Conservation (phyloP, 78 protist genomes). For the Trichosphaerium sp. region DNA sequence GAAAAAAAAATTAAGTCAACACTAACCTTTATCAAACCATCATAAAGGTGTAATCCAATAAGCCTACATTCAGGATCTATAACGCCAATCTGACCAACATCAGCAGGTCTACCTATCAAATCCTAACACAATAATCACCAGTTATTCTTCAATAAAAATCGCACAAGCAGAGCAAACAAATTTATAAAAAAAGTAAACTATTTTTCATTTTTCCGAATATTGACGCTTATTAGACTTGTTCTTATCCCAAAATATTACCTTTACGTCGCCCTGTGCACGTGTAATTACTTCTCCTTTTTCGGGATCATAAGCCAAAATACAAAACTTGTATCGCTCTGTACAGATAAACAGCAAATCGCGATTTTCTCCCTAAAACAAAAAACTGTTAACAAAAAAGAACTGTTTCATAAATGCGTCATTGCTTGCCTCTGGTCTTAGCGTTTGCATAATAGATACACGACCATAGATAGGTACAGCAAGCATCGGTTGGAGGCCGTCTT, state of each 20-base stretch:
- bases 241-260: too few species aligned
- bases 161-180: too few species aligned
- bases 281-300: slow-evolving; percentile 43
- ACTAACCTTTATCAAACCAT: slow-evolving; percentile 20
- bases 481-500: slow-evolving; percentile 52
- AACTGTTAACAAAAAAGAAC: neutral
- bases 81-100: slow-evolving; percentile 29
- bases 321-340: slow-evolving; percentile 48
- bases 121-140: too few species aligned
- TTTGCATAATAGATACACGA: slow-evolving; percentile 24
- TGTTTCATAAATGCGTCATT: neutral
- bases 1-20: neutral
- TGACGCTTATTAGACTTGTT: too few species aligned
- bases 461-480: slow-evolving; percentile 61
- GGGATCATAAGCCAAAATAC: slow-evolving; percentile 42
- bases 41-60: slow-evolving; percentile 52
- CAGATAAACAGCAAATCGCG: slow-evolving; percentile 35
- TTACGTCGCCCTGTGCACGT: slow-evolving; percentile 40
- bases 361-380: neutral
- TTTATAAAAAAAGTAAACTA: too few species aligned
- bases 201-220: too few species aligned
- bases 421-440: slow-evolving; percentile 8
- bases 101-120: slow-evolving; percentile 28
- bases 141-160: too few species aligned
- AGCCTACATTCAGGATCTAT: slow-evolving; percentile 58